A percentile compares a stretch with the other conserved stretches of the same genome.
phyloP scores from a whole-genome alignment of 305 asterid species.

The Fraxinus sp. region DNA sequence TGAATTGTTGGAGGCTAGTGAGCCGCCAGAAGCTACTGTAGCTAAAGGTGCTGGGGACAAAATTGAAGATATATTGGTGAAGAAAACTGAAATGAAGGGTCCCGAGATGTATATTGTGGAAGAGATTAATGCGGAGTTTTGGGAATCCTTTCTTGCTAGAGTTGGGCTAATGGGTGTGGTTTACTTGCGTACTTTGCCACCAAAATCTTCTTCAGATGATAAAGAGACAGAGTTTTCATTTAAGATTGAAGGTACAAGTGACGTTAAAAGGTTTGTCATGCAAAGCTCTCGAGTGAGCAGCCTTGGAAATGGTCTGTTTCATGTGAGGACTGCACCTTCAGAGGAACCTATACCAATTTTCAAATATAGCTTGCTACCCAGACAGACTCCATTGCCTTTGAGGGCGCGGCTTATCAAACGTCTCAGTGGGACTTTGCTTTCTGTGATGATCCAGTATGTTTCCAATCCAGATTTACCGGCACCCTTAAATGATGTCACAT shows the following conservation, averaged over 20 bases:
- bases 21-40: conserved; percentile 53
- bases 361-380: conserved; percentile 71
- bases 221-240: conserved; percentile 78
- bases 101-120: conserved; percentile 83
- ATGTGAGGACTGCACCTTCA: conserved; percentile 69
- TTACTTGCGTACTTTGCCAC: conserved; percentile 66
- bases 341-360: conserved; percentile 63
- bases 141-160: conserved; percentile 77
- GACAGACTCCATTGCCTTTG: conserved; percentile 70
- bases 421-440: conserved; percentile 73
- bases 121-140: conserved; percentile 80
- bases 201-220: conserved; percentile 51
- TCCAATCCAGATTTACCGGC: conserved; percentile 67
- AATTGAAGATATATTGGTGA: conserved; percentile 79
- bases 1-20: conserved; percentile 69
- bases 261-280: conserved; percentile 73
- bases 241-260: conserved; percentile 63
- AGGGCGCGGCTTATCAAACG: conserved; percentile 79
- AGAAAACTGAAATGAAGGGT: conserved; percentile 76
- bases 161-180: conserved; percentile 69
- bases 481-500: conserved; percentile 67
- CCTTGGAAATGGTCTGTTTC: conserved; percentile 72
- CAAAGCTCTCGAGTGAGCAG: conserved; percentile 72
- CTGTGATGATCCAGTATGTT: conserved; percentile 75
- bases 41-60: conserved; percentile 57